Evolutionary conservation across 306 rosid species (phyloP).

Genomic region (Fagus sylvatica): DNA sequence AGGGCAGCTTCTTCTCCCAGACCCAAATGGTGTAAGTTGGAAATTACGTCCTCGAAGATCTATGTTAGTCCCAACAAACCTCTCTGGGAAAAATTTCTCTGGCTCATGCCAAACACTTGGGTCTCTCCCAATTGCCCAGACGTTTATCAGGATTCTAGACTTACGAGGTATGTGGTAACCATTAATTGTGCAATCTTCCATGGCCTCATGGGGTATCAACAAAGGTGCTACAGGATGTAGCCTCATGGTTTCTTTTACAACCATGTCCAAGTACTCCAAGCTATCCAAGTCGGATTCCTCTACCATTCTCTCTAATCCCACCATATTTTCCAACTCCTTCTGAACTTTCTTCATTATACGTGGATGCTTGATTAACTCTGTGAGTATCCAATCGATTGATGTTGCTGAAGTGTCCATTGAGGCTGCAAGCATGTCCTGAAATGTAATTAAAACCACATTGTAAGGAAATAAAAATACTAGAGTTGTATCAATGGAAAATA

Average conservation of each 20-base stretch:
- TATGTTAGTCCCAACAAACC: constrained; percentile 25
- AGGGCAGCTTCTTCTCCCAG: constrained; percentile 44
- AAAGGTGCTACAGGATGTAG: constrained; percentile 65
- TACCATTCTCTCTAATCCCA: constrained; percentile 57
- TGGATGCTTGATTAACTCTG: constrained; percentile 56
- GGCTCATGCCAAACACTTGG: constrained; percentile 34
- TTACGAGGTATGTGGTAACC: constrained; percentile 50
- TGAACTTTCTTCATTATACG: constrained; percentile 59
- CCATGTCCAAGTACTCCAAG: constrained; percentile 48
- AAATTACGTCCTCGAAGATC: constrained; percentile 34
- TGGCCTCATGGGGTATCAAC: constrained; percentile 50
- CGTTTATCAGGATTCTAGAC: constrained; percentile 27
- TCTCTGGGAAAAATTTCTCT: constrained; percentile 33
- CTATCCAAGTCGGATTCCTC: constrained; percentile 57
- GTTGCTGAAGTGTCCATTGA: constrained; percentile 59
- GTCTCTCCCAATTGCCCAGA: constrained; percentile 38
- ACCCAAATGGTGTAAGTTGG: constrained; percentile 39
- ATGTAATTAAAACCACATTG: neutral
- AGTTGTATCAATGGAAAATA: too few relatives aligned
- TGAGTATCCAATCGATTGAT: constrained; percentile 50
- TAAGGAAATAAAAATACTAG: neutral
- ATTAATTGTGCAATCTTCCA: constrained; percentile 48
- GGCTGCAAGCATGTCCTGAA: constrained; percentile 56
- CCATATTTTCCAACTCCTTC: constrained; percentile 46
- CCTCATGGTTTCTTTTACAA: constrained; percentile 58